Base-by-base conservation (phyloP, 176 grass and related monocot species). In the Triticum dicoccoides region DNA sequence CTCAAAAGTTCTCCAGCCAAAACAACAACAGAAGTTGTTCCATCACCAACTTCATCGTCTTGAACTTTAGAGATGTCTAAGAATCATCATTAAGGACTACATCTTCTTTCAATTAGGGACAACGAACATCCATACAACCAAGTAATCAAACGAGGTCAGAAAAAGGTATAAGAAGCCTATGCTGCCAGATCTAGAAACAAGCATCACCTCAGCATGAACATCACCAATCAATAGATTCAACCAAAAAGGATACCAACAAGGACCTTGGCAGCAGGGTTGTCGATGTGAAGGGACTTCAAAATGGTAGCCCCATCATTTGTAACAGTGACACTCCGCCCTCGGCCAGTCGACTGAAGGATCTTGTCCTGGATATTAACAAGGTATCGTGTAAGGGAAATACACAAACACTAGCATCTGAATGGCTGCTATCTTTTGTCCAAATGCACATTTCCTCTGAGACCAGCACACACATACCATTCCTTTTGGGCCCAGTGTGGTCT, bases 61-160 rank as follows among this genome's bases (percentile, higher is more conserved):
- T 98, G 96, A 62, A 98, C 96, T 94, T 96, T 98, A 4, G 96
- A 98, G 41, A 96, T 98, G 89, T 98, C 95, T 98, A 89, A 73
- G 1, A 44, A n/a, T 86, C 8, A n/a, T 88, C 10, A 74, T 86
- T 88, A 87, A 92, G 93, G 88, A 90, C 24, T 72, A 76, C 24
- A 24, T 15, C 14, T 71, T 49, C 61, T 72, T 81, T 34, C 9
- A 21, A 83, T 18, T 3, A 84, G 8, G 51, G 4, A 63, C 25
- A 25, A 25, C 25, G 34, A 54, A 11, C 5, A 52, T 11, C 11
- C 11, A 51, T 34, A 58, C 17, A 86, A 41, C 25, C 83, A 1
- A 73, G 1, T 54, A 34, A 78, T 35, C 20, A 20, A 79, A 87
- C 47, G 3, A 44, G 18, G 3, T 58, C 21, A 66, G 5, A 11